These are phyloP conservation scores for Kodamaea leandrae DNA, from an alignment of 805 yeast species.

Conservation along the genomic window DNA sequence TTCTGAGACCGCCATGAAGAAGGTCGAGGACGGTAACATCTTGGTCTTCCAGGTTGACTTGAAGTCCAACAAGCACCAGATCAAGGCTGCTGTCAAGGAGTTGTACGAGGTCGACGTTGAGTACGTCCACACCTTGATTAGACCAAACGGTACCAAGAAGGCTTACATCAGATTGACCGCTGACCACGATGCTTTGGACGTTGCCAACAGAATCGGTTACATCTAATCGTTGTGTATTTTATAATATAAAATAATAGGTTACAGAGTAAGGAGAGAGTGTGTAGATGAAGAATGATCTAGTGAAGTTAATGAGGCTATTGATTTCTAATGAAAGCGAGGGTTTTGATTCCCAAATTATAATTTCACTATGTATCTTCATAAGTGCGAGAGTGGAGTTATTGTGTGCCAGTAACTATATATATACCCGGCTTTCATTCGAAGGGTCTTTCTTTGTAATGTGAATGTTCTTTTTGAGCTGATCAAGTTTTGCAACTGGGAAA, in stretches of 20 bases:
- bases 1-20: slow-evolving; percentile 98
- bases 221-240: slow-evolving; percentile 51
- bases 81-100: slow-evolving; percentile 97
- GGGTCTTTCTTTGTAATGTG: slow-evolving; percentile 2
- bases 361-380: too few species aligned
- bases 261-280: slow-evolving; percentile 1
- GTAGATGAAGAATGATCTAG: slow-evolving; percentile 3
- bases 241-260: slow-evolving; percentile 12
- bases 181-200: slow-evolving; percentile 98
- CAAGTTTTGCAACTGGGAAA: not conserved
- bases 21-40: slow-evolving; percentile 99
- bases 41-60: slow-evolving; percentile 97
- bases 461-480: slow-evolving; percentile 1
- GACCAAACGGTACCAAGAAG: slow-evolving; percentile 99
- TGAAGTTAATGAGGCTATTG: too few species aligned
- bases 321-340: too few species aligned
- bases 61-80: slow-evolving; percentile 97
- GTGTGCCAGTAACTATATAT: slow-evolving; percentile 7
- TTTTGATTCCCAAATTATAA: not conserved
- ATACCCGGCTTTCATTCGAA: slow-evolving; percentile 2
- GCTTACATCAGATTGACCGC: slow-evolving; percentile 99
- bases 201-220: slow-evolving; percentile 99
- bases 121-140: slow-evolving; percentile 93
- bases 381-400: not conserved
- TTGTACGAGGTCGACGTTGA: slow-evolving; percentile 94